phyloP scores from a whole-genome alignment of 352 stramenopile species.

The Phytopythium mirpurense region DNA sequence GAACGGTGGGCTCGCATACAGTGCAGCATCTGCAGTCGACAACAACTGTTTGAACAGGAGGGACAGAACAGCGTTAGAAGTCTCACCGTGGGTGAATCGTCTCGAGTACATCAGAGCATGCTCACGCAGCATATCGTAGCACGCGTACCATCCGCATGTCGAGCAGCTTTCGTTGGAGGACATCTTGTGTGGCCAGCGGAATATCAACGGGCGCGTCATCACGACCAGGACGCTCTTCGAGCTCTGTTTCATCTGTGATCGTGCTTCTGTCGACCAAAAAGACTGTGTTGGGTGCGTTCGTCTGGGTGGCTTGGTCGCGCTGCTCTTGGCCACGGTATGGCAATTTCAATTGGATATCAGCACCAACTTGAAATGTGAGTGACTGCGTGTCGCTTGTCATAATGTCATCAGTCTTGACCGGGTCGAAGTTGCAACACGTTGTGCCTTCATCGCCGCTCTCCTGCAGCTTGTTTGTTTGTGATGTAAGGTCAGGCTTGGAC shows the following conservation, averaged over 20 bases:
- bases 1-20: constrained; percentile 10
- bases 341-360: background rate
- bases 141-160: constrained; percentile 38
- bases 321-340: background rate
- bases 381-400: background rate
- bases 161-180: constrained; percentile 9
- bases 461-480: background rate
- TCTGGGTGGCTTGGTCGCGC: background rate
- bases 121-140: too few species aligned
- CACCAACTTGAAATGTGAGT: too few species aligned
- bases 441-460: background rate
- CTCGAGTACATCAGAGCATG: too few species aligned
- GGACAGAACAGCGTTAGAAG: background rate
- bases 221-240: background rate
- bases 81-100: too few species aligned
- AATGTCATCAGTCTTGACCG: background rate
- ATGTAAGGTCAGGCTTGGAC: background rate
- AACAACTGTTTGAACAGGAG: constrained; percentile 21
- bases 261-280: background rate
- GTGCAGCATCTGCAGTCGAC: constrained; percentile 16
- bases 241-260: background rate
- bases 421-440: too few species aligned
- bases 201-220: background rate
- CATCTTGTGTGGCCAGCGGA: background rate
- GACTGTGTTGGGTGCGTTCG: background rate